Percentiles rank a stretch among this genome's conserved stretches.
These are phyloP conservation scores for Cryphonectria naterciae DNA, from an alignment of 2,329 filamentous ascomycete species.

Conservation along the genomic window DNA sequence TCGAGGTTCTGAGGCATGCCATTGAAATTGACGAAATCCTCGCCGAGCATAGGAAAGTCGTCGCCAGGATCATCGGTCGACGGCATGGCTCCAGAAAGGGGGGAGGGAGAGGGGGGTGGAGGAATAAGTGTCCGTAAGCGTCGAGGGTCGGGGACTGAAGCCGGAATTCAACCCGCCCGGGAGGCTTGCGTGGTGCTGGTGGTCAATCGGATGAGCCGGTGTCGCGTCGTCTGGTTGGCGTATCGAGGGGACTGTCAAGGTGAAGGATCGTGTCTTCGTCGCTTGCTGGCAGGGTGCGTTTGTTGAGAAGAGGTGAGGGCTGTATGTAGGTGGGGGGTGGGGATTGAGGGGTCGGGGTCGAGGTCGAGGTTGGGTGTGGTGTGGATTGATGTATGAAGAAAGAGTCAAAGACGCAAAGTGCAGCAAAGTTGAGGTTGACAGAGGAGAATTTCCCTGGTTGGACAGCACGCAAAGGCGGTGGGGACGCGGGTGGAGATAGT, in stretches of 20 bases:
- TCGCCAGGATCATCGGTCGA: conserved; percentile 20
- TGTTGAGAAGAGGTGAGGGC: background rate
- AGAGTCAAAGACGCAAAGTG: conserved; percentile 25
- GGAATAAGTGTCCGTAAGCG: background rate
- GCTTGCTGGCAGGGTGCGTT: background rate
- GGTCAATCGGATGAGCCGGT: conserved; percentile 1
- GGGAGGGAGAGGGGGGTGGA: background rate
- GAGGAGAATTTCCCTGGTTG: conserved; percentile 30
- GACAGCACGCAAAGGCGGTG: conserved; percentile 13
- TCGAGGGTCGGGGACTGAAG: conserved; percentile 20
- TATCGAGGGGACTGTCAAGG: background rate
- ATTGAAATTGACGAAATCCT: conserved; percentile 20
- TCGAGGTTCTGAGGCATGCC: conserved; percentile 14
- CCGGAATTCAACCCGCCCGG: conserved; percentile 23
- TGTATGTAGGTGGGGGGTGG: background rate
- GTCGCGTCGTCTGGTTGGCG: background rate
- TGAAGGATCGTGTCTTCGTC: background rate
- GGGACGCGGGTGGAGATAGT: background rate
- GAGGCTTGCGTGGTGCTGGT: conserved; percentile 13
- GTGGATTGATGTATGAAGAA: conserved; percentile 13
- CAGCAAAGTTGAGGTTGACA: conserved; percentile 19
- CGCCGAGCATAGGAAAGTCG: conserved; percentile 27
- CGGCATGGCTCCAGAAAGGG: conserved; percentile 21
- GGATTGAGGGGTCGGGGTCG: background rate
- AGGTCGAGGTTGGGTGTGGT: conserved; percentile 2